phyloP scores from a whole-genome alignment of 2,329 filamentous ascomycete genomes.

The Aspergillus tubingensis region DNA sequence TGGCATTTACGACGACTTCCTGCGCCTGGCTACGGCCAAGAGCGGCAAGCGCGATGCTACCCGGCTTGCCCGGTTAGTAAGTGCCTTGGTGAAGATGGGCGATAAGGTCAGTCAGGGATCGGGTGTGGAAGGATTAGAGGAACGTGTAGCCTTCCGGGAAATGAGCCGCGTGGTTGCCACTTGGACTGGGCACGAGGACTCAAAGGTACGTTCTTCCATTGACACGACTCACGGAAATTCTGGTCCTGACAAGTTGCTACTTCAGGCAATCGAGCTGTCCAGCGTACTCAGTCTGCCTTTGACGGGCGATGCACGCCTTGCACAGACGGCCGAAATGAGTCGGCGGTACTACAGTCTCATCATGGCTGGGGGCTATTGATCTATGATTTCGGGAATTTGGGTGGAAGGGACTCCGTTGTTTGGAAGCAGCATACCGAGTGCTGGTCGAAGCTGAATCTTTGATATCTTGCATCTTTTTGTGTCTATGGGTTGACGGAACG shows the following conservation, averaged over 20 bases:
- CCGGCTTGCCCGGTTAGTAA: constrained; percentile 49
- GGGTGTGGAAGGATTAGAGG: constrained; percentile 55
- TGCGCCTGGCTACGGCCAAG: constrained; percentile 50
- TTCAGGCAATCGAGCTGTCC: constrained; percentile 38
- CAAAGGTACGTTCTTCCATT: constrained; percentile 51
- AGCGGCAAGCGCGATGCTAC: constrained; percentile 44
- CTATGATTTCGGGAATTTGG: constrained; percentile 3
- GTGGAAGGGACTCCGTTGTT: not conserved
- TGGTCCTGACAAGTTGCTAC: not conserved
- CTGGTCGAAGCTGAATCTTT: not conserved
- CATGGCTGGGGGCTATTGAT: constrained; percentile 53
- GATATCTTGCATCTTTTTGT: not conserved
- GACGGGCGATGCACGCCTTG: constrained; percentile 71
- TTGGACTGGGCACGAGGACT: constrained; percentile 62
- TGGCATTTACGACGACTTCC: constrained; percentile 71
- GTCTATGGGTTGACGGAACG: constrained; percentile 1
- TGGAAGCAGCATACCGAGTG: not conserved
- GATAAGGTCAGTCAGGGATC: constrained; percentile 50
- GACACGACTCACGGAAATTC: too few relatives aligned
- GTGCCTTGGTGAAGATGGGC: constrained; percentile 48
- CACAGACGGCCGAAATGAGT: constrained; percentile 70
- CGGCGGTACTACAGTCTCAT: constrained; percentile 68
- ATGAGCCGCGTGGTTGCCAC: constrained; percentile 75
- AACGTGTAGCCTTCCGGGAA: constrained; percentile 75
- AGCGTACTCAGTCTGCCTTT: constrained; percentile 50